phyloP scores from a whole-genome alignment of 2,329 filamentous ascomycete species.

The Fusarium subglutinans region DNA sequence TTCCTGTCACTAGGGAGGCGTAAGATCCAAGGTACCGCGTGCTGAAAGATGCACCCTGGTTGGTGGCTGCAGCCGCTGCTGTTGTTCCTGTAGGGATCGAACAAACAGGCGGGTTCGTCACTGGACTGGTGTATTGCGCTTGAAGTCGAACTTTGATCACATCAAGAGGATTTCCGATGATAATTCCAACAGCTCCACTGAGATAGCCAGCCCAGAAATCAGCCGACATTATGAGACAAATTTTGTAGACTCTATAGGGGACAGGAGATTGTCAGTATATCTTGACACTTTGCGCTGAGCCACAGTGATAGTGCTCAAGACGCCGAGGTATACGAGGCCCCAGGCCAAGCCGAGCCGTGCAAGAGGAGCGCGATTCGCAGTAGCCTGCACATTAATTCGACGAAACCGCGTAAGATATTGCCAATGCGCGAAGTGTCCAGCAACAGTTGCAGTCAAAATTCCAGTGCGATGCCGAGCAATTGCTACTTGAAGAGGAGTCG shows the following conservation, averaged over 20 bases:
- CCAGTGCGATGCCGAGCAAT: slow-evolving; percentile 37
- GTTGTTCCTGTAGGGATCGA: slow-evolving; percentile 3
- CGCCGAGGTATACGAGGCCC: slow-evolving; percentile 38
- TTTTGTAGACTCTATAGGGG: slow-evolving; percentile 3
- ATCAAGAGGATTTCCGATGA: slow-evolving; percentile 89
- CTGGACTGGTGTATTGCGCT: slow-evolving; percentile 52
- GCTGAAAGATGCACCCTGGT: slow-evolving; percentile 2
- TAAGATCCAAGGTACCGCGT: slow-evolving; percentile 40
- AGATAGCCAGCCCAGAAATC: slow-evolving; percentile 96
- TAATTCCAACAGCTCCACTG: slow-evolving; percentile 84
- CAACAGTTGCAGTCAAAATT: slow-evolving; percentile 37
- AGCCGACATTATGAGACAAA: slow-evolving; percentile 70
- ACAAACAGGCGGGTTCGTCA: slow-evolving; percentile 20
- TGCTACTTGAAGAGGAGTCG: slow-evolving; percentile 41
- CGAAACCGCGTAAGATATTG: slow-evolving; percentile 37
- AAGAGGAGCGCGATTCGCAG: slow-evolving; percentile 31
- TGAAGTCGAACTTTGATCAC: slow-evolving; percentile 74
- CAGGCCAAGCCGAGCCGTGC: slow-evolving; percentile 36
- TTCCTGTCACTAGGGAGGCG: slow-evolving; percentile 65
- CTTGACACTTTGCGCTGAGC: slow-evolving; percentile 35
- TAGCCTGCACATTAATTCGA: slow-evolving; percentile 31
- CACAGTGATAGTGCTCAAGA: slow-evolving; percentile 36
- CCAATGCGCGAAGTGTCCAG: slow-evolving; percentile 41
- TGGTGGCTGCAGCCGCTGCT: slow-evolving; percentile 9
- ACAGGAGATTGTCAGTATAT: slow-evolving; percentile 12